These are phyloP conservation scores for Solanum hybrid DNA, from an alignment of 305 asterid genomes.

Conservation along the genomic window DNA sequence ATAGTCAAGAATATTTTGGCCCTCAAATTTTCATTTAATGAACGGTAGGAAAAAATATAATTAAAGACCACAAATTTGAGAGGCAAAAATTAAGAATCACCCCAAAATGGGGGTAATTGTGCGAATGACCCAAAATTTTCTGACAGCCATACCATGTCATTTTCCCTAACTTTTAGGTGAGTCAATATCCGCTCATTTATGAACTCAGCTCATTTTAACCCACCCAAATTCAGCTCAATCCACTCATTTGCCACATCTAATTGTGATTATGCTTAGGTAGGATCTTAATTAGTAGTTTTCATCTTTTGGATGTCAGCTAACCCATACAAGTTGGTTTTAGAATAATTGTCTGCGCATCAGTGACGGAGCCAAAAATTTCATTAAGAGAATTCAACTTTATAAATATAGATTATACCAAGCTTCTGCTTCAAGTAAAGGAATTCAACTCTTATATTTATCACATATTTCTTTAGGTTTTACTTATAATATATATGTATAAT, in stretches of 20 bases:
- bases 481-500: background rate
- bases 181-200: background rate
- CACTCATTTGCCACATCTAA: background rate
- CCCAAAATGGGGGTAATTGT: background rate
- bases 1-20: background rate
- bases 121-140: background rate
- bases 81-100: background rate
- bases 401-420: background rate
- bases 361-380: rapidly evolving
- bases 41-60: no score
- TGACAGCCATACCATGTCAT: background rate
- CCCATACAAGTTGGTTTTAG: background rate
- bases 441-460: background rate
- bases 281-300: background rate
- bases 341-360: background rate
- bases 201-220: background rate
- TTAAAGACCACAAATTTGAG: background rate
- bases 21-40: background rate
- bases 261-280: background rate
- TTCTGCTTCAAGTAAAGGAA: background rate
- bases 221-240: background rate
- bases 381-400: background rate
- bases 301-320: background rate
- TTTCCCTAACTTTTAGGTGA: background rate
- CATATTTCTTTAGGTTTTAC: background rate